Percentiles rank a stretch among this genome's conserved stretches.
phyloP scores from a whole-genome alignment of 2,329 filamentous ascomycete genomes.

The Epichloe brachyelytri region DNA sequence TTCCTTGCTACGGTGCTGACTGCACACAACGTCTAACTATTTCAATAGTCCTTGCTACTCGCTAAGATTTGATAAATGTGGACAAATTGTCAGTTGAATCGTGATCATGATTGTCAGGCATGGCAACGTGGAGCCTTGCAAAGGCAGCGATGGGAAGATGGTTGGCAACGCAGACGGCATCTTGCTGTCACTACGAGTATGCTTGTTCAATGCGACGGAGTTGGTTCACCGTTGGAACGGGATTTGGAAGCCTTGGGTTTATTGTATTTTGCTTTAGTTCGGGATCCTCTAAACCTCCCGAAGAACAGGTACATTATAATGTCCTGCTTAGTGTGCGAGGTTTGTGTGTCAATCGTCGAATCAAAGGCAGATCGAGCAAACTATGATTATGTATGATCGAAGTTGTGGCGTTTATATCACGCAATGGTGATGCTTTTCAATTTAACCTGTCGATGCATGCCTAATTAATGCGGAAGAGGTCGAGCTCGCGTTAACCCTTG shows the following conservation, averaged over 20 bases:
- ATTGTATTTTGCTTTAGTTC: conserved; percentile 16
- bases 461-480: no score
- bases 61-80: conserved; percentile 14
- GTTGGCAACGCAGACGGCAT: background rate
- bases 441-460: background rate
- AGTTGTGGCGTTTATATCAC: conserved; percentile 31
- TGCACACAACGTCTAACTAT: background rate
- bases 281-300: conserved; percentile 5
- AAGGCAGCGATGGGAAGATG: background rate
- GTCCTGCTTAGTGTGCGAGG: background rate
- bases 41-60: conserved; percentile 23
- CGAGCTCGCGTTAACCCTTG: no score
- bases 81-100: background rate
- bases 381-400: conserved; percentile 29
- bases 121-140: background rate
- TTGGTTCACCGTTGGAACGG: conserved; percentile 19
- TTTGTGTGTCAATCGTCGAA: background rate
- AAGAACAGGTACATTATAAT: background rate
- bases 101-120: background rate
- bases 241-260: conserved; percentile 1
- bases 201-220: conserved; percentile 23
- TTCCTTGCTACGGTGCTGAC: background rate
- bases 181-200: conserved; percentile 11
- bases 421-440: conserved; percentile 24
- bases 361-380: background rate